A percentile compares a stretch with the other conserved stretches of the same genome.
These are phyloP conservation scores for Cercospora janseana DNA, from an alignment of 2,329 filamentous ascomycete genomes.

Conservation along the genomic window DNA sequence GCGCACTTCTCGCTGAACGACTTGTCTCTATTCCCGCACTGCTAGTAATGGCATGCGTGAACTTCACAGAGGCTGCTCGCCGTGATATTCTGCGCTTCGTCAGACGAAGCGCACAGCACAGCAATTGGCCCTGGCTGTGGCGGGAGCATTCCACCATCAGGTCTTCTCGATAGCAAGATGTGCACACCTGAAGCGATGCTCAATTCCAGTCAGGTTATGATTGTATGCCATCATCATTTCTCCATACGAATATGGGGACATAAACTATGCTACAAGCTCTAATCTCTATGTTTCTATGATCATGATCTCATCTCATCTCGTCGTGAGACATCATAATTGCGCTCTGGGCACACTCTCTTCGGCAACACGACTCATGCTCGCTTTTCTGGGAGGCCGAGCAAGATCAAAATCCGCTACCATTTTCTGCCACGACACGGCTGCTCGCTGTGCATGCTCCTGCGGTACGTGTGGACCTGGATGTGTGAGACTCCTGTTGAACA, in stretches of 20 bases:
- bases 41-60: too few species aligned
- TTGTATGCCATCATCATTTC: not conserved
- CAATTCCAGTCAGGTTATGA: too few species aligned
- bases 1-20: too few species aligned
- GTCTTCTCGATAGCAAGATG: too few species aligned
- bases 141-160: too few species aligned
- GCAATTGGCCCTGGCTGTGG: too few species aligned
- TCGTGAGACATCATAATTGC: conserved; percentile 20
- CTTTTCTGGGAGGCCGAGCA: not conserved
- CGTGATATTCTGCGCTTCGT: too few species aligned
- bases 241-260: conserved; percentile 16
- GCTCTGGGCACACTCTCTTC: conserved; percentile 22
- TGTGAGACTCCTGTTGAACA: conserved; percentile 63
- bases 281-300: conserved; percentile 10
- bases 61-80: too few species aligned
- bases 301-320: not conserved
- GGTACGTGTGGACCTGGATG: conserved; percentile 54
- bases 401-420: conserved; percentile 42
- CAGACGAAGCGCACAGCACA: too few species aligned
- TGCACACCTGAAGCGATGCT: too few species aligned
- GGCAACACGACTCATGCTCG: not conserved
- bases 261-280: conserved; percentile 3
- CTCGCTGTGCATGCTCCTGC: conserved; percentile 55
- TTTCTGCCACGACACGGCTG: conserved; percentile 52
- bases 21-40: too few species aligned